These are phyloP conservation scores for Aschersonia sp. DNA, from an alignment of 2,329 filamentous ascomycete species.

Conservation along the genomic window DNA sequence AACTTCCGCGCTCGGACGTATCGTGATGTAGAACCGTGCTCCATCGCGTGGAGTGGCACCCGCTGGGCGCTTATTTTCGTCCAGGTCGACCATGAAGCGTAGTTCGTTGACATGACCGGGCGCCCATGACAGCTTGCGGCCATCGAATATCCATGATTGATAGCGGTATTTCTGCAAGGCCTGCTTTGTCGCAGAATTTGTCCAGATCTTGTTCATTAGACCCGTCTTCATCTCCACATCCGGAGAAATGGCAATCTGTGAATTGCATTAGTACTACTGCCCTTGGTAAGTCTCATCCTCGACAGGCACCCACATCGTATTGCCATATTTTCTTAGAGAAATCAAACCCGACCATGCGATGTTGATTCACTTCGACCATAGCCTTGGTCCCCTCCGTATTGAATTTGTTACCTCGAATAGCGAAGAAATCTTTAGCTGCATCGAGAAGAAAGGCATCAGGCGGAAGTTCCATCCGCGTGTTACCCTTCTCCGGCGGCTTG, in stretches of 20 bases:
- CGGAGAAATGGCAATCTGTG: slow-evolving; percentile 49
- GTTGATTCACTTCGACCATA: slow-evolving; percentile 56
- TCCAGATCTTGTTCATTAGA: slow-evolving; percentile 66
- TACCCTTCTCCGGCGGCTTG: slow-evolving; percentile 19
- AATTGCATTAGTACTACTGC: background rate
- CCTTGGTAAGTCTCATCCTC: background rate
- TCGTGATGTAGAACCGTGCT: slow-evolving; percentile 44
- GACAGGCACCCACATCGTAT: slow-evolving; percentile 58
- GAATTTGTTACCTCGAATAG: slow-evolving; percentile 24
- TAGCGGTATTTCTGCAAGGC: slow-evolving; percentile 32
- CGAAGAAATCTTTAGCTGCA: slow-evolving; percentile 18
- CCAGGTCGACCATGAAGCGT: slow-evolving; percentile 55
- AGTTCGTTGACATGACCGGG: slow-evolving; percentile 29
- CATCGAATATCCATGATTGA: slow-evolving; percentile 59
- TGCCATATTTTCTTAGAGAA: slow-evolving; percentile 55
- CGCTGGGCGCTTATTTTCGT: slow-evolving; percentile 42
- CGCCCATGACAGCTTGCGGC: slow-evolving; percentile 72
- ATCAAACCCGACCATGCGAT: slow-evolving; percentile 44
- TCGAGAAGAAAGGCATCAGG: slow-evolving; percentile 36
- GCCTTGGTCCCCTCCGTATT: slow-evolving; percentile 43
- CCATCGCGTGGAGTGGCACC: slow-evolving; percentile 15
- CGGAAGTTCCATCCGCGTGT: slow-evolving; percentile 41
- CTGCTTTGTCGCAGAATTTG: slow-evolving; percentile 42
- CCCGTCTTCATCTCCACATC: slow-evolving; percentile 45
- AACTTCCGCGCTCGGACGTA: slow-evolving; percentile 53